Conservation (phyloP, 129 eudicot species). For the Apium graveolens region DNA sequence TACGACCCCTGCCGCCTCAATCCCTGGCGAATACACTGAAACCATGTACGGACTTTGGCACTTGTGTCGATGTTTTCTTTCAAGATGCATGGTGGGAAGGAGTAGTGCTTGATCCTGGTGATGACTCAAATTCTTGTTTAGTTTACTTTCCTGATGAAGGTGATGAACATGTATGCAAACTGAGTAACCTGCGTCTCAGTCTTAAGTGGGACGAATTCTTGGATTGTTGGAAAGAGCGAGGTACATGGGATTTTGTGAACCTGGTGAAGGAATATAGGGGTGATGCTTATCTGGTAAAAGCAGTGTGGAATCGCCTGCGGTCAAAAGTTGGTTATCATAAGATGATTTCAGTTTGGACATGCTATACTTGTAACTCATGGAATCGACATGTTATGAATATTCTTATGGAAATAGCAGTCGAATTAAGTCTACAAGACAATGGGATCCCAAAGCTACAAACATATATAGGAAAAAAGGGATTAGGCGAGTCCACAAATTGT, state of each 20-base stretch:
- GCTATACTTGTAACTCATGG: neutral
- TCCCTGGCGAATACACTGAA: neutral
- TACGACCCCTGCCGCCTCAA: neutral
- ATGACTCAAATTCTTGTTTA: neutral
- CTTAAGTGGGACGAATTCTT: conserved; percentile 2
- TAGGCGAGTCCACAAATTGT: too few species aligned
- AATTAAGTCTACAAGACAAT: neutral
- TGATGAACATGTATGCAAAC: neutral
- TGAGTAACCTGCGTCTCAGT: conserved; percentile 5
- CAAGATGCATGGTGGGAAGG: conserved; percentile 12
- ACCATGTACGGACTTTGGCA: neutral
- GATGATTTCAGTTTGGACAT: neutral
- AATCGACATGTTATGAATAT: neutral
- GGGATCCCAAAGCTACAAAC: neutral
- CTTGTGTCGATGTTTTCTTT: conserved; percentile 6
- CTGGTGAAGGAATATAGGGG: conserved; percentile 4
- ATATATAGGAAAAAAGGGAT: neutral
- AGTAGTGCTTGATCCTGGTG: conserved; percentile 7
- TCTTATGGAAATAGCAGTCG: conserved; percentile 4
- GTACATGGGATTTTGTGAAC: neutral
- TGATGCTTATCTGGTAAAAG: conserved; percentile 1
- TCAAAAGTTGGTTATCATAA: neutral
- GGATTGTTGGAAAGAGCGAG: conserved; percentile 6
- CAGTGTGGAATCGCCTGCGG: neutral
- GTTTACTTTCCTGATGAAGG: conserved; percentile 3